Conservation (phyloP, 768 basidiomycete species). For the Tylopilus plumbeoviolaceoides region DNA sequence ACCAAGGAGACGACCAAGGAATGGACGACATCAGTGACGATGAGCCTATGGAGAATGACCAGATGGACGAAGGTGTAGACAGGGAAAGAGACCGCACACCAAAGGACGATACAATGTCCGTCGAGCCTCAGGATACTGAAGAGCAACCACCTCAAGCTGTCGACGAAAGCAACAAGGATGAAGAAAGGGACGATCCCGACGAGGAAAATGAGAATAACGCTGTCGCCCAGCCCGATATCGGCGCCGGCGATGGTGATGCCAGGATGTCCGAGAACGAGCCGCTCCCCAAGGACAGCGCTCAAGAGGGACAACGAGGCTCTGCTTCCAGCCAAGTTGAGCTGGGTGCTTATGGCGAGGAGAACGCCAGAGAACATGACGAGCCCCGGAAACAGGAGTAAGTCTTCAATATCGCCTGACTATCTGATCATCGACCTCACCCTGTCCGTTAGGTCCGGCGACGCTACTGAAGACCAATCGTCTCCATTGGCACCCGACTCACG, state of each 20-base stretch:
- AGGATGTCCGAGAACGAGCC: conserved; percentile 15
- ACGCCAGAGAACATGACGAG: conserved; percentile 20
- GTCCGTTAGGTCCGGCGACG: conserved; percentile 11
- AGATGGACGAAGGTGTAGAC: conserved; percentile 25
- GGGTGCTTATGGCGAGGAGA: conserved; percentile 17
- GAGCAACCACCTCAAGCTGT: conserved; percentile 15
- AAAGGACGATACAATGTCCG: conserved; percentile 19
- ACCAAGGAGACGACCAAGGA: conserved; percentile 20
- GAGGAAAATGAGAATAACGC: conserved; percentile 24
- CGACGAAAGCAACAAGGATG: conserved; percentile 14
- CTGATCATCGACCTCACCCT: not conserved
- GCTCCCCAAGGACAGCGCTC: conserved; percentile 16
- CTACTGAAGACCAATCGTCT: conserved; percentile 7
- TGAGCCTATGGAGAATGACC: conserved; percentile 21
- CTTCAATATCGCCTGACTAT: not conserved
- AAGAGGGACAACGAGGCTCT: conserved; percentile 21
- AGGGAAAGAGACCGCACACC: conserved; percentile 4
- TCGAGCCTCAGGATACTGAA: conserved; percentile 24
- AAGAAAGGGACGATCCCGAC: conserved; percentile 29
- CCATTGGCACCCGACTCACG: conserved; percentile 3
- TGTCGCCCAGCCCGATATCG: conserved; percentile 36
- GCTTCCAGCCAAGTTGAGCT: conserved; percentile 13
- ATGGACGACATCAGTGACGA: conserved; percentile 39
- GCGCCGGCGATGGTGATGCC: conserved; percentile 22
- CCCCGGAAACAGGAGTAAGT: conserved; percentile 14